phyloP scores from a whole-genome alignment of 345 rosid species.

The Eucalyptus pauciflora region DNA sequence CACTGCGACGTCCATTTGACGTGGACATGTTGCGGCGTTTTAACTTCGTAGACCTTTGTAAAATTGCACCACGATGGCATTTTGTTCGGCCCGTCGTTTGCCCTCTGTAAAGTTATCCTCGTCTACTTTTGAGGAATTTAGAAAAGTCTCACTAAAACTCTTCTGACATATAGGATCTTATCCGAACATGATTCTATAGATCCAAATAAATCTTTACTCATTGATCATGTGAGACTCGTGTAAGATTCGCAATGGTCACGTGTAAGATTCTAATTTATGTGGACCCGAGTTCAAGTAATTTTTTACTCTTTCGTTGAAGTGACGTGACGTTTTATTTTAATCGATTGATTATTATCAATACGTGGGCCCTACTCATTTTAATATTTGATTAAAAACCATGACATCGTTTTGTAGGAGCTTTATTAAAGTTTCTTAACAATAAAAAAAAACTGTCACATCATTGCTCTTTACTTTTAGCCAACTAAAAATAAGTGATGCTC shows the following conservation, averaged over 20 bases:
- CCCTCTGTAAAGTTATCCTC: background rate
- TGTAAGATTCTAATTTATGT: background rate
- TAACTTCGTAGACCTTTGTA: background rate
- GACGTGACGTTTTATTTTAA: background rate
- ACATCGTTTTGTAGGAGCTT: background rate
- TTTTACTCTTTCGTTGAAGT: background rate
- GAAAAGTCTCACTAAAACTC: background rate
- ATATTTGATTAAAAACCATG: background rate
- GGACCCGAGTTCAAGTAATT: background rate
- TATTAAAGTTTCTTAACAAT: background rate
- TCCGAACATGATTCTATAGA: background rate
- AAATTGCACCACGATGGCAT: background rate
- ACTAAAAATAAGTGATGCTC: background rate
- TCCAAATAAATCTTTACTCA: background rate
- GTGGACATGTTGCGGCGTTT: background rate
- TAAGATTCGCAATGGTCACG: background rate
- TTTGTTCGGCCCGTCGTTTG: background rate
- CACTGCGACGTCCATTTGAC: background rate
- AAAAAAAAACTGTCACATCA: background rate
- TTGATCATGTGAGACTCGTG: background rate
- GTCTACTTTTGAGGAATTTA: background rate
- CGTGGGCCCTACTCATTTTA: background rate
- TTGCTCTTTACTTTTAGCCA: background rate
- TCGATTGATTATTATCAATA: background rate
- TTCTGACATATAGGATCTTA: background rate